Percentiles rank a stretch among this genome's conserved stretches.
Evolutionary conservation across 805 yeast genomes (phyloP).

Genomic region (Schwanniomyces polymorphus): DNA sequence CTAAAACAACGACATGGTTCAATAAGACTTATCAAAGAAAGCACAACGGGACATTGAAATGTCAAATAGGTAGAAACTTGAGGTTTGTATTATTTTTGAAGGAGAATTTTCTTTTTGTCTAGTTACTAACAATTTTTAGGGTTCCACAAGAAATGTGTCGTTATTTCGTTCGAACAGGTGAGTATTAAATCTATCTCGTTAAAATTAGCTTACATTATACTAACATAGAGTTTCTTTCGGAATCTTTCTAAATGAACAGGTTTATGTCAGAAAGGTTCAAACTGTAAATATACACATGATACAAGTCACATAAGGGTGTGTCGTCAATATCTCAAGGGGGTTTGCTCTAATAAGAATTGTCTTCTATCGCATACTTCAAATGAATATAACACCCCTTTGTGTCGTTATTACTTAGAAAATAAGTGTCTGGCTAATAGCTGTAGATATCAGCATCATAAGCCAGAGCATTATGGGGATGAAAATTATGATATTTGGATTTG

Average conservation of each 20-base stretch:
- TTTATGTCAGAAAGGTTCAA: conserved; percentile 49
- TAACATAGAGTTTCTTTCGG: conserved; percentile 12
- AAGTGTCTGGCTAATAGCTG: conserved; percentile 50
- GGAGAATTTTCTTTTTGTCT: background rate
- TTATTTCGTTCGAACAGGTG: conserved; percentile 41
- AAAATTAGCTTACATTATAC: conserved; percentile 1
- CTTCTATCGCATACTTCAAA: conserved; percentile 54
- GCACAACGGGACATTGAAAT: conserved; percentile 25
- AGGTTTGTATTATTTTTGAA: conserved; percentile 10
- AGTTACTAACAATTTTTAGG: conserved; percentile 7
- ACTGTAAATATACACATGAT: conserved; percentile 58
- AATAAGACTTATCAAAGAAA: conserved; percentile 21
- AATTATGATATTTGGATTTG: conserved; percentile 49
- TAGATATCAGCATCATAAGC: conserved; percentile 42
- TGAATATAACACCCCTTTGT: conserved; percentile 55
- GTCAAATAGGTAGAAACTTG: conserved; percentile 8
- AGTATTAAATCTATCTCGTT: conserved; percentile 13
- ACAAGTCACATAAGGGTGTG: conserved; percentile 55
- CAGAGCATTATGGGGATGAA: conserved; percentile 50
- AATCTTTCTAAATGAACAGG: conserved; percentile 37
- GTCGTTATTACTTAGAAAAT: conserved; percentile 24
- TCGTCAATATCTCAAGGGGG: conserved; percentile 43
- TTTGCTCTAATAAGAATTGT: conserved; percentile 52
- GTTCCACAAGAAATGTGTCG: conserved; percentile 23
- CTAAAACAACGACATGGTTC: conserved; percentile 30